Evolutionary conservation across 116 monocot species (phyloP), one percentile per base, ranked within the genome.

Genomic region (Papilionanthe hybrid): DNA sequence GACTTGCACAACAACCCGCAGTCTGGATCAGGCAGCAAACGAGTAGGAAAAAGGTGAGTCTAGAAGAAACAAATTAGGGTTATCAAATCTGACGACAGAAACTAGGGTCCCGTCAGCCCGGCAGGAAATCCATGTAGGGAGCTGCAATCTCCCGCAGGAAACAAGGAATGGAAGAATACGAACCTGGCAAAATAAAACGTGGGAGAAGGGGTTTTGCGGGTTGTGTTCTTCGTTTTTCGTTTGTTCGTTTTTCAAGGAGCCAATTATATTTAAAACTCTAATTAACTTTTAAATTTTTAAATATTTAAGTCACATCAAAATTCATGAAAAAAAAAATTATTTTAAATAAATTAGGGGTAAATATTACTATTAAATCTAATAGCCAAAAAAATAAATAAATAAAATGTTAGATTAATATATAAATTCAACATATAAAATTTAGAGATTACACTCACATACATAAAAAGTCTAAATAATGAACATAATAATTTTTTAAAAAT

Each of bases 1-100:
- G 45, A 22, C 22, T 43, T 83, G 67, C 83, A 81, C 87, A 81
- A 83, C 15, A 47, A 44, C 7, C n/a, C 74, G 43, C 32, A 10
- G 32, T 5, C 43, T 22, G 45, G 45, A 9, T 11, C 74, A 45
- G 8, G 72, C 32, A 41, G 13, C 41, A 41, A 41, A 72, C 41
- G 18, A 20, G 0, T 7, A 27, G 27, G n/a, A 83, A 73, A 32
- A 81, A 79, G 42, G 85, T 77, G 48, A 82, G 79, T 72, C 55
- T 78, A 80, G 85, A 80, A 44, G 82, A 74, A 32, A 71, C 0
- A 73, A 30, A 47, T 22, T 74, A 74, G 72, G 72, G 72, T 41
- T 74, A 83, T 57, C 57, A 58, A 78, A 20, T n/a, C 30, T 53
- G 37, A 5, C 56, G 20, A 11, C 22, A 44, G 30, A 53, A 41